Evolutionary conservation across 441 rosid species (phyloP).

Genomic region (Breynia disticha): DNA sequence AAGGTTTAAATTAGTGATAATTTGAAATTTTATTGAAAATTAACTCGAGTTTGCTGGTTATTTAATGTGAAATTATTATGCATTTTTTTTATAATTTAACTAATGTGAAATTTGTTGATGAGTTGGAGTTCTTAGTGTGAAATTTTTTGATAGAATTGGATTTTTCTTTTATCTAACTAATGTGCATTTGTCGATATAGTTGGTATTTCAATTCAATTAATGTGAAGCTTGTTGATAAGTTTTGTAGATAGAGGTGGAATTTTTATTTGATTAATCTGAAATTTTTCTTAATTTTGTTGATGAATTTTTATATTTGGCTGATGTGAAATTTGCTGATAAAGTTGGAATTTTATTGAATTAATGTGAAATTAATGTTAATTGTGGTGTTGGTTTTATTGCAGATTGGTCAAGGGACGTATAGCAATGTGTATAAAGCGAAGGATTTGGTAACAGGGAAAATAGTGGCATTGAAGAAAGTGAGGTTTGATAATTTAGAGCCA

Average conservation of each 20-base stretch:
- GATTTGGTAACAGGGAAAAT: slow-evolving; percentile 72
- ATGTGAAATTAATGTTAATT: neutral
- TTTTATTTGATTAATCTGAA: no score
- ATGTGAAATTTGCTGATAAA: neutral
- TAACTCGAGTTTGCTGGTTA: neutral
- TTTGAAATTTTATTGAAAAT: neutral
- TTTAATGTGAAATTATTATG: neutral
- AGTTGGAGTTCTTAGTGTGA: no score
- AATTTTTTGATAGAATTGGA: no score
- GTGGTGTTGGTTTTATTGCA: slow-evolving; percentile 10
- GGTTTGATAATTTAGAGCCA: slow-evolving; percentile 79
- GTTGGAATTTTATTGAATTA: neutral
- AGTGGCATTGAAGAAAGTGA: slow-evolving; percentile 83
- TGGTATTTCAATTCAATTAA: no score
- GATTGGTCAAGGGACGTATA: slow-evolving; percentile 94
- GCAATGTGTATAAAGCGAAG: slow-evolving; percentile 83
- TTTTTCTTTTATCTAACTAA: no score
- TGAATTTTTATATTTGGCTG: no score
- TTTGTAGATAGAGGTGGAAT: no score
- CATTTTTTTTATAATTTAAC: no score
- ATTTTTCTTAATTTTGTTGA: no score
- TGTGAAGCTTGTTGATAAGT: no score
- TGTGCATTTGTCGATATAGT: no score
- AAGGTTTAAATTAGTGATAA: slow-evolving; percentile 60
- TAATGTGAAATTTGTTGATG: no score